Conservation (phyloP, 257 asterid genomes). For the Nicotiana noctiflora region DNA sequence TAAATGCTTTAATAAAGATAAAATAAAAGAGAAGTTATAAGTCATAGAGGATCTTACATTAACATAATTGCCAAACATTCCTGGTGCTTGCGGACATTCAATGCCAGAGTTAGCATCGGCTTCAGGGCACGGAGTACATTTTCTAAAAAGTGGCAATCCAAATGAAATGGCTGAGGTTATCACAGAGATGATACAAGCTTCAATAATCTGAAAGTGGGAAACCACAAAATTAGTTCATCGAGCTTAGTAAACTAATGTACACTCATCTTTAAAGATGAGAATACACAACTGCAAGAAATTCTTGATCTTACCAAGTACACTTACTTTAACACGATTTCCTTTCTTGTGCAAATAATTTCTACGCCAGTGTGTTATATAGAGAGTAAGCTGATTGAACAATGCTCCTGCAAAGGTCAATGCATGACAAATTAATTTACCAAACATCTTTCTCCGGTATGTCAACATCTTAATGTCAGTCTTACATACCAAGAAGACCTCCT, state of each 20-base stretch:
- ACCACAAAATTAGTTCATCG: constrained; percentile 10
- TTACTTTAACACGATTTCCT: constrained; percentile 85
- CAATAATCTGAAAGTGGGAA: constrained; percentile 55
- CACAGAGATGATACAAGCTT: constrained; percentile 82
- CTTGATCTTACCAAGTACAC: constrained; percentile 10
- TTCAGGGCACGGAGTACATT: constrained; percentile 95
- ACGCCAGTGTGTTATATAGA: constrained; percentile 79
- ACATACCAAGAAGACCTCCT: constrained; percentile 97
- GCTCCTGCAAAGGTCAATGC: constrained; percentile 53
- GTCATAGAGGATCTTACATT: constrained; percentile 49
- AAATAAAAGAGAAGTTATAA: background rate
- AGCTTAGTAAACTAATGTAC: background rate
- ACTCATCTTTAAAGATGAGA: background rate
- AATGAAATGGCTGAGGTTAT: constrained; percentile 82
- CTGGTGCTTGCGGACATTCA: constrained; percentile 98
- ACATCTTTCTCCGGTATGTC: constrained; percentile 1
- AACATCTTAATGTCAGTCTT: constrained; percentile 10
- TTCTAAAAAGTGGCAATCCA: constrained; percentile 84
- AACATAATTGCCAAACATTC: constrained; percentile 96
- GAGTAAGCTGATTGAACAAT: constrained; percentile 89
- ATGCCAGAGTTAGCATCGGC: constrained; percentile 65
- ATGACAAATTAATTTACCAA: constrained; percentile 14
- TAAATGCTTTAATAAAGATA: background rate
- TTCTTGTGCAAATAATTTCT: constrained; percentile 85
- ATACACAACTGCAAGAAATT: background rate